phyloP scores from a whole-genome alignment of 1,284 basidiomycete species.

The Naganishia sp. region DNA sequence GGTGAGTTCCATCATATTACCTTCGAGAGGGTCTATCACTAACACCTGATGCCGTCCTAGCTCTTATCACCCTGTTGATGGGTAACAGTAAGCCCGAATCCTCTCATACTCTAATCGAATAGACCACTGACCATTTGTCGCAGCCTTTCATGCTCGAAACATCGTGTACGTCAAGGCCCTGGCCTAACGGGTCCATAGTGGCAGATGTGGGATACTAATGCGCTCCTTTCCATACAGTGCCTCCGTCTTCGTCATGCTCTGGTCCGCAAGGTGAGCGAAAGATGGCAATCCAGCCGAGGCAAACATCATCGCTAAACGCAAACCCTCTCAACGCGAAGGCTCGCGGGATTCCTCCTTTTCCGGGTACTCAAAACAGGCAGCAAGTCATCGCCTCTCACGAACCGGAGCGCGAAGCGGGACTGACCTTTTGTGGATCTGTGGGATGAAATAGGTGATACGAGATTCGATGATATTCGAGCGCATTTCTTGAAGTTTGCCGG shows the following conservation, averaged over 20 bases:
- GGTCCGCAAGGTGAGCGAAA: constrained; percentile 58
- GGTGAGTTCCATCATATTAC: constrained; percentile 48
- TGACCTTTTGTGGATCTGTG: no score
- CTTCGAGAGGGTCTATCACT: background rate
- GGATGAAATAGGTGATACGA: constrained; percentile 54
- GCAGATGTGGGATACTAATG: background rate
- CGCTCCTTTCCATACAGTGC: constrained; percentile 10
- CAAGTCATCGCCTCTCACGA: constrained; percentile 31
- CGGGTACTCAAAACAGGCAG: constrained; percentile 67
- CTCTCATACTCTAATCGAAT: constrained; percentile 55
- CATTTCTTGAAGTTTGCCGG: constrained; percentile 69
- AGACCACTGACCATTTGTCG: constrained; percentile 37
- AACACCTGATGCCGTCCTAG: constrained; percentile 30
- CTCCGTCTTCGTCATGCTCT: constrained; percentile 61
- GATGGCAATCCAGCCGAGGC: constrained; percentile 14
- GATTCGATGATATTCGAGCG: constrained; percentile 67
- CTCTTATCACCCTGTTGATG: constrained; percentile 50
- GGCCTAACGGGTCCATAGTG: background rate
- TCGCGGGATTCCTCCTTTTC: constrained; percentile 64
- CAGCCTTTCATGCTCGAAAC: constrained; percentile 64
- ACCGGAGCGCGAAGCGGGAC: no score
- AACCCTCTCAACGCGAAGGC: background rate
- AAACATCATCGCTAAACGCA: background rate
- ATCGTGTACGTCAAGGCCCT: constrained; percentile 46
- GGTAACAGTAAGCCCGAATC: constrained; percentile 51